Base-by-base conservation (phyloP, 208 protist genomes). In the Blastocrithidia nonstop region DNA sequence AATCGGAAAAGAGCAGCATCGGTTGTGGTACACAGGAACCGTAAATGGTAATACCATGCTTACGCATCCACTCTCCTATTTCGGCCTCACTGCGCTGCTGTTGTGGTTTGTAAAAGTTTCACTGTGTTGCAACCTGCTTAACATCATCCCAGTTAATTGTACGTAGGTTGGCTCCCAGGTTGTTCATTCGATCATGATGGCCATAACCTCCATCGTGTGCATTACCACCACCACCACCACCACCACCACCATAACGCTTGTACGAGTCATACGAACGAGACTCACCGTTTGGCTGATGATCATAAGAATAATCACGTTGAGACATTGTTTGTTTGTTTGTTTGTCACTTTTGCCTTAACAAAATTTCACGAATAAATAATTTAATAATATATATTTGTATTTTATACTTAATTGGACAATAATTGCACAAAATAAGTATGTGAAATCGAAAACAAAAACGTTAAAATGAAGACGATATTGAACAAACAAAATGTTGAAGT, bases 81-180 rank as follows among this genome's bases (percentile, higher is more conserved):
- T 84, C 79, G 46, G 55, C 74, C 57, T 84, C 79, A 22, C 51
- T 67, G 56, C 74, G 71, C 33, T 65, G 50, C 44, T 70, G 55
- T 60, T 85, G 71, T 2, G 79, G 79, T 49, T 89, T 83, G 65
- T 83, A 84, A 45, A 77, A 84, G 61, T 84, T 81, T 74, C 73
- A 84, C 64, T 88, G 61, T 32, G 64, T 70, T 24, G 69, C 58
- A 26, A 84, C 73, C 48, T 76, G 64, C 55, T 84, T 57, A 16
- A 81, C 78, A 1, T 68, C 52, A 19, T 69, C 57, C 72, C 73
- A 88, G 43, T 84, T 75, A 16, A 83, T 74, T 15, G 55, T 53
- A 44, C 54, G 61, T 0, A 84, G 54, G 41, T 83, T 88, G 20
- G 78, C 52, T 31, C 71, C 76, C 23, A 85, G 64, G 7, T 57